Conservation (phyloP, 495 filamentous ascomycete genomes). For the Penicillium antarcticum region DNA sequence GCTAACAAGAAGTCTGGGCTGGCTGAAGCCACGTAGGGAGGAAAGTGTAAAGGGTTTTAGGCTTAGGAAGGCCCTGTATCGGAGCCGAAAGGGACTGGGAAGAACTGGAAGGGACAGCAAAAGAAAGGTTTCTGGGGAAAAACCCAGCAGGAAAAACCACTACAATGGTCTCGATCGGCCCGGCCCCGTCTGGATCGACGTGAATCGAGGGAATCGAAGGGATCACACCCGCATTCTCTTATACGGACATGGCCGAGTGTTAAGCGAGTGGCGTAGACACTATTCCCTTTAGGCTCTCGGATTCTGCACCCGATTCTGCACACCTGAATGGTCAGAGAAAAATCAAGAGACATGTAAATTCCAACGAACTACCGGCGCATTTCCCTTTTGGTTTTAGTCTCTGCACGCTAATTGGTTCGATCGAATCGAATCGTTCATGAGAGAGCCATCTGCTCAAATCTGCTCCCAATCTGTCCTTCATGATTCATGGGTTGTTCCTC, state of each 20-base stretch:
- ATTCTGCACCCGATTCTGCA: not conserved
- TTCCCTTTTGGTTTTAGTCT: not conserved
- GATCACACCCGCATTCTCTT: slow-evolving; percentile 5
- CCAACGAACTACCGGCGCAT: no score
- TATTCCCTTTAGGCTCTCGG: not conserved
- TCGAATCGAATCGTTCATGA: no score
- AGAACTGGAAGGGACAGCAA: not conserved
- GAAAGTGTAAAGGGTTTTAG: not conserved
- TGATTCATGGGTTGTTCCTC: not conserved
- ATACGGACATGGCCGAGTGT: slow-evolving; percentile 29
- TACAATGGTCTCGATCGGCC: slow-evolving; percentile 15
- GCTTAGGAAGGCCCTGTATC: not conserved
- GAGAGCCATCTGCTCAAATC: no score
- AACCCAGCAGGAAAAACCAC: slow-evolving; percentile 1
- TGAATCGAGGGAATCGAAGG: not conserved
- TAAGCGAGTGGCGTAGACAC: slow-evolving; percentile 29
- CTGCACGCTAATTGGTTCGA: no score
- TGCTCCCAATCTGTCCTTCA: no score
- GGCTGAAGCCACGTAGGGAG: slow-evolving; percentile 5
- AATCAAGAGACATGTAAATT: not conserved
- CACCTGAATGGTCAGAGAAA: not conserved
- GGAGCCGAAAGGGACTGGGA: slow-evolving; percentile 17
- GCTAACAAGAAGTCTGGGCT: not conserved
- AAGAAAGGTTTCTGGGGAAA: slow-evolving; percentile 10
- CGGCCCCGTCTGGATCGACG: slow-evolving; percentile 17